A percentile compares a stretch with the other conserved stretches of the same genome.
Evolutionary conservation across 306 rosid species (phyloP).

Genomic region (Fragaria nilgerrensis): DNA sequence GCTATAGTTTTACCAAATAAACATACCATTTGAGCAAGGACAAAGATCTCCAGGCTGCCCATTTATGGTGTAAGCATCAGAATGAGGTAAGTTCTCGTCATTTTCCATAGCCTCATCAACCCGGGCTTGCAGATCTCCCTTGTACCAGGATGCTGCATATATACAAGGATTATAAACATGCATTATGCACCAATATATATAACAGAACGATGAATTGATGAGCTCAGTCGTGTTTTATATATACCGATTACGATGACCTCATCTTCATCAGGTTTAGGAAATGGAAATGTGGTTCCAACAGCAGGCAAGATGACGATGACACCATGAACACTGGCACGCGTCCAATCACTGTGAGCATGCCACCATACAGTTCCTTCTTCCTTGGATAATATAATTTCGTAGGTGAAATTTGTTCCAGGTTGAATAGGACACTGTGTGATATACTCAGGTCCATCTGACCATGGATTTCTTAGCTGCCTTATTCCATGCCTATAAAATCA

Average conservation of each 20-base stretch:
- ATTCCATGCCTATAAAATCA: conserved; percentile 49
- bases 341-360: conserved; percentile 17
- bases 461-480: conserved; percentile 50
- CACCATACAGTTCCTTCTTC: conserved; percentile 44
- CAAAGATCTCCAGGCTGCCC: not conserved
- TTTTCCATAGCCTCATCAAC: not conserved
- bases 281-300: not conserved
- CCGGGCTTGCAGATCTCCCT: not conserved
- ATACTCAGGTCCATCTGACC: conserved; percentile 48
- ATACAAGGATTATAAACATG: not conserved
- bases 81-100: not conserved
- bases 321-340: conserved; percentile 21
- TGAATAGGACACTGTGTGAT: conserved; percentile 43
- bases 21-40: not conserved
- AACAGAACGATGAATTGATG: too few species aligned
- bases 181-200: too few species aligned
- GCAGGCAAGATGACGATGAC: conserved; percentile 8
- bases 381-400: conserved; percentile 33
- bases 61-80: too few species aligned
- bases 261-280: conserved; percentile 6
- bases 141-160: not conserved
- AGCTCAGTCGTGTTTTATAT: too few species aligned
- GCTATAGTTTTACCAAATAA: not conserved
- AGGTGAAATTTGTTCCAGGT: conserved; percentile 37
- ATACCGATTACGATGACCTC: not conserved